These are phyloP conservation scores for Hanseniaspora mollemarum DNA, from an alignment of 805 yeast species.

Conservation along the genomic window DNA sequence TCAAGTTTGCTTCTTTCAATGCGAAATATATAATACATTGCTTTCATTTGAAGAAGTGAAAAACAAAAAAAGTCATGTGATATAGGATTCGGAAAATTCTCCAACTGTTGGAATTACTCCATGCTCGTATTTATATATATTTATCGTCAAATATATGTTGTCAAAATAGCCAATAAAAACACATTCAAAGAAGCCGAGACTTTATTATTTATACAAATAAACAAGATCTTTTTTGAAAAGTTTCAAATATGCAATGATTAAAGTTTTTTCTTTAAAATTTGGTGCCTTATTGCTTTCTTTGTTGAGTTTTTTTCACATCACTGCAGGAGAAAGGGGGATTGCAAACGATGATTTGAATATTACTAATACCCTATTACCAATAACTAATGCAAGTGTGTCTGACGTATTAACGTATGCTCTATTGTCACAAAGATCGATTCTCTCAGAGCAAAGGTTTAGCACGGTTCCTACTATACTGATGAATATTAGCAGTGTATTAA, in stretches of 20 bases:
- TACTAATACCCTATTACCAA: background rate
- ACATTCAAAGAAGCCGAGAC: no score
- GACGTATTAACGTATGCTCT: conserved; percentile 6
- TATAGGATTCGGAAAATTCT: no score
- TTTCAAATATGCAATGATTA: background rate
- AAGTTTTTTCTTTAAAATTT: no score
- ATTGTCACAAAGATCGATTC: background rate
- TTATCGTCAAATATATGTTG: background rate
- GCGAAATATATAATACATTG: no score
- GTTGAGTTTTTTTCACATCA: background rate
- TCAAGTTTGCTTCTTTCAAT: no score
- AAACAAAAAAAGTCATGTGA: no score
- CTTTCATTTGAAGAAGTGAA: no score
- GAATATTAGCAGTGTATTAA: conserved; percentile 1
- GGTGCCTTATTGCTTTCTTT: background rate
- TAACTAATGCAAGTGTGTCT: conserved; percentile 2
- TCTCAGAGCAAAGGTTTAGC: background rate
- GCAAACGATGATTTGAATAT: no score
- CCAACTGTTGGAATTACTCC: no score
- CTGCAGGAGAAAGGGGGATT: background rate
- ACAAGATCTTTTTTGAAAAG: no score
- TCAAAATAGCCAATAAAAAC: background rate
- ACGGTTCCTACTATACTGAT: background rate
- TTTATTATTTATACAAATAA: no score
- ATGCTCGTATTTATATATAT: no score